Conservation (phyloP, 2,329 filamentous ascomycete species). For the Epichloe typhina region DNA sequence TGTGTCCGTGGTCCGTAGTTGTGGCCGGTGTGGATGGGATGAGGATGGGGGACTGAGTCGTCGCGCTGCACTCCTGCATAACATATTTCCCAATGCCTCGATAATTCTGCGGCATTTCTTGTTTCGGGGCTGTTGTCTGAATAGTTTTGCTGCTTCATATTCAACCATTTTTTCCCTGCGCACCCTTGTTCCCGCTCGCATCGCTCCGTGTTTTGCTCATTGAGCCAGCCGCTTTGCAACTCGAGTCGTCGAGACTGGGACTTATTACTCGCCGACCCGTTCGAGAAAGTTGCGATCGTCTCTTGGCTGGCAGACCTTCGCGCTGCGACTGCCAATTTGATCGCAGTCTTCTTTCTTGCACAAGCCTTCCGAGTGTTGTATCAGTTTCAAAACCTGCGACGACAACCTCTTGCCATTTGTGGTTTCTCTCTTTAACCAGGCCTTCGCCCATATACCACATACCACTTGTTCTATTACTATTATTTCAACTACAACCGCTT, state of each 20-base stretch:
- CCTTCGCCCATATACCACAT: too few species aligned
- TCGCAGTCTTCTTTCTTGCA: neutral
- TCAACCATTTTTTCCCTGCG: neutral
- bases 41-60: too few species aligned
- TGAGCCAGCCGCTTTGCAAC: neutral
- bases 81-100: neutral
- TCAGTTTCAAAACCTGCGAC: neutral
- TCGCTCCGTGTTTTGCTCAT: neutral
- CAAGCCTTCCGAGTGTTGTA: neutral
- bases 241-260: neutral
- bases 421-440: neutral
- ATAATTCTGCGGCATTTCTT: neutral
- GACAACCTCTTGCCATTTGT: neutral
- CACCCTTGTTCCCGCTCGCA: neutral
- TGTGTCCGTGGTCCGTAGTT: too few species aligned
- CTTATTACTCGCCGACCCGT: neutral
- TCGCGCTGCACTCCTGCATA: neutral
- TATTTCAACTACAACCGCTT: neutral
- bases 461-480: neutral
- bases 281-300: neutral
- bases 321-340: neutral
- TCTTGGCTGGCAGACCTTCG: neutral
- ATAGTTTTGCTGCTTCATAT: neutral
- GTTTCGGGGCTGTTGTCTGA: neutral
- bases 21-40: too few species aligned